Evolutionary conservation across 202 grass and related monocot species (phyloP).

Genomic region (Zoysia matrella): DNA sequence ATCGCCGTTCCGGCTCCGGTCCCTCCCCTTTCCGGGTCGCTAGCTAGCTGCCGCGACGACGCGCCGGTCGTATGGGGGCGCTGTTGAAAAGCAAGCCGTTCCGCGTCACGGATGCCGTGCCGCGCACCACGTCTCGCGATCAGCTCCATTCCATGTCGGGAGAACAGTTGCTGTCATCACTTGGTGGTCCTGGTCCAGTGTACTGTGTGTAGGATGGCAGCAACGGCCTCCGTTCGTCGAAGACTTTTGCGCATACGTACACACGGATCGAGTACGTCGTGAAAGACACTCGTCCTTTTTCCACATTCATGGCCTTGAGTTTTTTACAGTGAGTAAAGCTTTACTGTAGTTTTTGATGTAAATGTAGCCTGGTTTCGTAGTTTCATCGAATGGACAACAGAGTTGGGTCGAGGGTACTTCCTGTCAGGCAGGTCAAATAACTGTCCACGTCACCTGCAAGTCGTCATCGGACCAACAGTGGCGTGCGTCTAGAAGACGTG

Average conservation of each 20-base stretch:
- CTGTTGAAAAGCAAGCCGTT: neutral
- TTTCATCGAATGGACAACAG: too few relatives aligned
- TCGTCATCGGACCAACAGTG: too few relatives aligned
- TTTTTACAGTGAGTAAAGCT: too few relatives aligned
- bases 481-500: too few relatives aligned
- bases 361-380: too few relatives aligned
- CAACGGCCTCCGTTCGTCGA: neutral
- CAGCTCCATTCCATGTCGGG: conserved; percentile 1
- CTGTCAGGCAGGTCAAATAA: too few relatives aligned
- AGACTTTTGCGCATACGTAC: neutral
- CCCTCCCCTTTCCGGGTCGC: neutral
- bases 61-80: too few relatives aligned
- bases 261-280: neutral
- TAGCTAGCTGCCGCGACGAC: neutral
- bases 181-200: conserved; percentile 9
- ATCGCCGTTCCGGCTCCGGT: neutral
- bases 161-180: conserved; percentile 13
- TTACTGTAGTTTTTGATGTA: neutral
- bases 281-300: neutral
- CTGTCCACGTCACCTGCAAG: too few relatives aligned
- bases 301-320: too few relatives aligned
- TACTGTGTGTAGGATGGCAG: neutral
- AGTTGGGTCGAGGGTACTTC: too few relatives aligned
- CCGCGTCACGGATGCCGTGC: too few relatives aligned
- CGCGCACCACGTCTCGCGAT: neutral